Evolutionary conservation across 208 protist species (phyloP).

Genomic region (Balamuthia mandrillaris): DNA sequence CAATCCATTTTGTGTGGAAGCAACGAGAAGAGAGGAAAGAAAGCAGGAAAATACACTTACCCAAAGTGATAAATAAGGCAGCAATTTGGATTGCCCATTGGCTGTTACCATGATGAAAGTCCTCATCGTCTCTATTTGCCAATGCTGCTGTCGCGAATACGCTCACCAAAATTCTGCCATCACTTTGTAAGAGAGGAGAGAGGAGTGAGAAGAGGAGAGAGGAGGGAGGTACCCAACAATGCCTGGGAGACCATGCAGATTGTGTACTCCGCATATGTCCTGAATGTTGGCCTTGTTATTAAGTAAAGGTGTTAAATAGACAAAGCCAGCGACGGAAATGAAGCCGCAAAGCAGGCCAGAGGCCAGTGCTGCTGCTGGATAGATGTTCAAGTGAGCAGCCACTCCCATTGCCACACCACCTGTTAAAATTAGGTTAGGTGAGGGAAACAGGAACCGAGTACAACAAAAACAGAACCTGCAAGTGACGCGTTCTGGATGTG

Average conservation of each 20-base stretch:
- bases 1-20: too few species aligned
- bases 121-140: background rate
- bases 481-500: slow-evolving; percentile 51
- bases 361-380: slow-evolving; percentile 1
- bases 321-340: slow-evolving; percentile 40
- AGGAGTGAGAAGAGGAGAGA: background rate
- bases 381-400: slow-evolving; percentile 17
- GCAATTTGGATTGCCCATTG: background rate
- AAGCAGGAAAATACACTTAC: background rate
- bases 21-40: background rate
- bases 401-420: slow-evolving; percentile 43
- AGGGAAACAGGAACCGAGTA: too few species aligned
- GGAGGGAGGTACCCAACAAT: background rate
- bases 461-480: too few species aligned
- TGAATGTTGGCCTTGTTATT: background rate
- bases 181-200: background rate
- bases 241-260: slow-evolving; percentile 48
- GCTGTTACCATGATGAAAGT: background rate
- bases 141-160: too few species aligned
- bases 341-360: background rate
- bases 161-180: too few species aligned
- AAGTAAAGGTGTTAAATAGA: slow-evolving; percentile 1
- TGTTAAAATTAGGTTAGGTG: too few species aligned
- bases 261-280: slow-evolving; percentile 47
- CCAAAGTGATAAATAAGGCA: background rate